Evolutionary conservation across 495 filamentous ascomycete genomes (phyloP).

Genomic region (Umbilicaria muhlenbergii): DNA sequence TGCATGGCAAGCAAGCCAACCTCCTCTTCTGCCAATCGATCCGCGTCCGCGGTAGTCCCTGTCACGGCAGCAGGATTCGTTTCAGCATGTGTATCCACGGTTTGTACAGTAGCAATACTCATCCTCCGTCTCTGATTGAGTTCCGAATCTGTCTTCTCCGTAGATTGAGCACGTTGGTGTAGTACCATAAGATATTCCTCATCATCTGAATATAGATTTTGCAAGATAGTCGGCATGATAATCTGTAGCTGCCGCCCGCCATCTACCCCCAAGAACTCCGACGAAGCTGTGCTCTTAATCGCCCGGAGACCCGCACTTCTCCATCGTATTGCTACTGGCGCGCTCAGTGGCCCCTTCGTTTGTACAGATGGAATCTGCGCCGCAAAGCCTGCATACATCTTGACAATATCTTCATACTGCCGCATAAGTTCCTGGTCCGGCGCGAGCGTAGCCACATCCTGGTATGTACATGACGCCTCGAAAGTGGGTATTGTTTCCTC

Average conservation of each 20-base stretch:
- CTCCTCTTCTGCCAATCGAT: constrained; percentile 72
- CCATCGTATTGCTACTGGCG: constrained; percentile 69
- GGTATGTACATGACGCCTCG: constrained; percentile 64
- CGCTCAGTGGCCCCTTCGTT: constrained; percentile 33
- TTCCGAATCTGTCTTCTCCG: constrained; percentile 51
- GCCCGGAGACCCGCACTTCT: constrained; percentile 65
- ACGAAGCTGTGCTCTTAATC: constrained; percentile 59
- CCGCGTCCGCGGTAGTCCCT: constrained; percentile 64
- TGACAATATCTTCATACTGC: constrained; percentile 70
- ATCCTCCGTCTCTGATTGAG: constrained; percentile 42
- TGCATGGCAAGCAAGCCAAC: constrained; percentile 71
- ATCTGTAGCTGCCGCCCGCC: constrained; percentile 57
- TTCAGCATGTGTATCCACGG: constrained; percentile 46
- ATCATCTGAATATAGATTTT: constrained; percentile 67
- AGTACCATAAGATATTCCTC: constrained; percentile 50
- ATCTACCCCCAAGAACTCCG: constrained; percentile 58
- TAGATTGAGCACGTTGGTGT: constrained; percentile 40
- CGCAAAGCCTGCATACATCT: constrained; percentile 63
- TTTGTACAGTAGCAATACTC: constrained; percentile 65
- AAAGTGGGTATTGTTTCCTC: constrained; percentile 77
- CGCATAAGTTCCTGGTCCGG: constrained; percentile 67
- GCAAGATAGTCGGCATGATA: constrained; percentile 65
- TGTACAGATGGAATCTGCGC: constrained; percentile 22
- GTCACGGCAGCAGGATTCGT: constrained; percentile 54
- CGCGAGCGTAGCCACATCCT: constrained; percentile 60